These are phyloP conservation scores for Saturnispora zaruensis DNA, from an alignment of 805 yeast species.

Conservation along the genomic window DNA sequence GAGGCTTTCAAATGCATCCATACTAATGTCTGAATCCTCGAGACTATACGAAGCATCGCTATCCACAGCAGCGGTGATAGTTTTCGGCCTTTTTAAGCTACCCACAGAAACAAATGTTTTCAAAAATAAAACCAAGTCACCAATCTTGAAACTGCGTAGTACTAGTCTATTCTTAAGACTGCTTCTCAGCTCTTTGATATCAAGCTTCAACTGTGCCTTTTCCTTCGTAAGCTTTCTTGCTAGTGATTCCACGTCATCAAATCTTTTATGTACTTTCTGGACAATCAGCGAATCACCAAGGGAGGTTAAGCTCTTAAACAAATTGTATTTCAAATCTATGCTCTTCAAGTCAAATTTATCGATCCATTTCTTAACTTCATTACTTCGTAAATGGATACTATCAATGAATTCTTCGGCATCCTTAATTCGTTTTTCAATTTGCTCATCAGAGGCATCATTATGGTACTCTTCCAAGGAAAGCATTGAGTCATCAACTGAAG, in stretches of 20 bases:
- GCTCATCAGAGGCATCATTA: background rate
- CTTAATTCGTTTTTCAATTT: background rate
- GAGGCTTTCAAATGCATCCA: conserved; percentile 3
- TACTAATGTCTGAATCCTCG: conserved; percentile 7
- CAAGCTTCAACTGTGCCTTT: conserved; percentile 43
- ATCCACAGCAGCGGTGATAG: background rate
- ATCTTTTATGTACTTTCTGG: conserved; percentile 53
- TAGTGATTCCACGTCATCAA: conserved; percentile 80
- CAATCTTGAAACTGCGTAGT: conserved; percentile 54
- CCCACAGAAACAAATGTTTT: conserved; percentile 43
- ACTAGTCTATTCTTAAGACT: conserved; percentile 48
- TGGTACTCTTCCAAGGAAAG: background rate
- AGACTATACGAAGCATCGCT: conserved; percentile 6
- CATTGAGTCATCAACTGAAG: background rate
- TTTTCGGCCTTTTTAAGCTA: background rate
- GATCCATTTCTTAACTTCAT: conserved; percentile 18
- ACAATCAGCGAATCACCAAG: conserved; percentile 24
- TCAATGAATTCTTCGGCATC: background rate
- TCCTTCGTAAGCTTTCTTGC: conserved; percentile 82
- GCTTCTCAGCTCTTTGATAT: conserved; percentile 31
- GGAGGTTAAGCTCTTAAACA: conserved; percentile 19
- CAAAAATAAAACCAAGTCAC: conserved; percentile 76
- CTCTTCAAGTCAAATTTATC: conserved; percentile 11
- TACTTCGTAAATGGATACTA: conserved; percentile 1
- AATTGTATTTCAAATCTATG: conserved; percentile 30